Evolutionary conservation across 805 yeast genomes (phyloP).

Genomic region (Middelhovenomyces tepae): DNA sequence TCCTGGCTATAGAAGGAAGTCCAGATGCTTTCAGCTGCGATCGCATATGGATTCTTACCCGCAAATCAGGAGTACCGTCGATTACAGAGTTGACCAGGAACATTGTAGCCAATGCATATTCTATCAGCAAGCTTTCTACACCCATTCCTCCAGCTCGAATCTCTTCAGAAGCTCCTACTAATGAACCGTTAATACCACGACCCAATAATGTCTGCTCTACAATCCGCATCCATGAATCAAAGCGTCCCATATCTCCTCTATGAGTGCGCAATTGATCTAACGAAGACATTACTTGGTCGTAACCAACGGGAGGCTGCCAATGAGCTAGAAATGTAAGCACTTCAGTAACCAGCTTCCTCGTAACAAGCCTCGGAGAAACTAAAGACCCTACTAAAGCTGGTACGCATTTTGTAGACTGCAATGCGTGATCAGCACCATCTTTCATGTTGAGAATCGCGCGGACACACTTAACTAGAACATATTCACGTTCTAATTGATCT

Average conservation of each 20-base stretch:
- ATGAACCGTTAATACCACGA: constrained; percentile 79
- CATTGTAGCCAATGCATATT: constrained; percentile 64
- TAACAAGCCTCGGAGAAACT: constrained; percentile 61
- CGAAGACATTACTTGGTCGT: constrained; percentile 48
- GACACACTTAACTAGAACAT: constrained; percentile 66
- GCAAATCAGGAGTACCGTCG: constrained; percentile 24
- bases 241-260: constrained; percentile 30
- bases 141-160: constrained; percentile 42
- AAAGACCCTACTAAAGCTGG: constrained; percentile 65
- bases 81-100: constrained; percentile 58
- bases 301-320: constrained; percentile 37
- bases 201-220: constrained; percentile 70
- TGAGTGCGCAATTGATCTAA: constrained; percentile 38
- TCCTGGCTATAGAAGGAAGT: constrained; percentile 41
- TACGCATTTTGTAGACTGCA: constrained; percentile 35
- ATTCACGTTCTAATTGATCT: constrained; percentile 57
- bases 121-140: constrained; percentile 56
- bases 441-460: constrained; percentile 60
- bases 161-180: constrained; percentile 89
- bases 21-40: constrained; percentile 52
- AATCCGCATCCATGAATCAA: constrained; percentile 62
- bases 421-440: constrained; percentile 51
- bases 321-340: constrained; percentile 51
- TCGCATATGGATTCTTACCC: constrained; percentile 46
- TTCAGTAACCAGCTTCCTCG: constrained; percentile 75